Base-by-base conservation (phyloP, 2,329 filamentous ascomycete genomes). In the Aspergillus vadensis region DNA sequence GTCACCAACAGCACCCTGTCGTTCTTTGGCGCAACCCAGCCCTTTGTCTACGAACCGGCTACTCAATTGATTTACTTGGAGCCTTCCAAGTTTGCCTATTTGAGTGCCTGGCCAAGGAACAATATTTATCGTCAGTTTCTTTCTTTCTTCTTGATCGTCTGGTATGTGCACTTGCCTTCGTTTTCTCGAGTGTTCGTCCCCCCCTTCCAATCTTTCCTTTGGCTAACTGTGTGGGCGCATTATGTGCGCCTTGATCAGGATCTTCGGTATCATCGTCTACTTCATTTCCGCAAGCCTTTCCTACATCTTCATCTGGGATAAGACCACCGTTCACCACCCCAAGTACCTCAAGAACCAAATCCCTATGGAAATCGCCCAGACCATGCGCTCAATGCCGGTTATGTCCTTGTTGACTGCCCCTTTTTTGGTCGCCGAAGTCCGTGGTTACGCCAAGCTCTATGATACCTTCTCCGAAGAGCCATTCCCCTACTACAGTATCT, bases 321-420 rank as follows among this genome's bases (percentile, higher is more conserved):
- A 97, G 78, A 85, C 87, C 44, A 95, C 91, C 48, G 87, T 94
- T 78, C 82, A 91, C 55, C 94, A 98, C 76, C 94, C 94, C 51
- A 95, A 95, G 74, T 98, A 94, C 77, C 88, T 97, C 72, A 96
- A 95, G 80, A 94, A 97, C 79, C 94, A 97, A 77, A 89, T 97
- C 65, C 82, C 83, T 61, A 85, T 92, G 70, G 94, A 98, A 76
- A 97, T 98, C 71, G 81, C 82, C 65, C 92, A 96, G 79, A 88
- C 93, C 64, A 86, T 88, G 78, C 76, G 78, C 50, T 83, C 92
- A 39, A 88, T 97, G 81, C 93, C 93, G 19, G 75, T 87, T 74
- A 97, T 97, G 89, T 85, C 92, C 54, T 66, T 94, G 60, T 83
- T 93, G 75, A 97, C 92, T 9, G 86, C 87, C 1, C 89, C 91